These are phyloP conservation scores for Xylaria telfairii DNA, from an alignment of 495 filamentous ascomycete genomes.

Conservation along the genomic window DNA sequence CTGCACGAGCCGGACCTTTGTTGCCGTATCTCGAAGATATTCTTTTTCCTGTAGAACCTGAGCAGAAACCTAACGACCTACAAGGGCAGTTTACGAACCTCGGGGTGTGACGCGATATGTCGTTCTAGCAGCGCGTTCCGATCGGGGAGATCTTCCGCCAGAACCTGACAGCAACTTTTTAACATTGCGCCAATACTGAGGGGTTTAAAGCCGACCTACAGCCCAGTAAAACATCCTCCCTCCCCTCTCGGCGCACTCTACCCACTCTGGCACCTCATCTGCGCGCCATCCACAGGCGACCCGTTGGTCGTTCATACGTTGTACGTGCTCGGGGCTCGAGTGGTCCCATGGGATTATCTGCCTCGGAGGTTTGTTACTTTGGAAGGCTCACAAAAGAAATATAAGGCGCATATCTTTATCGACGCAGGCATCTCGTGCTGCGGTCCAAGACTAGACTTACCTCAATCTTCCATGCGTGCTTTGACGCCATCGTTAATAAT, in stretches of 20 bases:
- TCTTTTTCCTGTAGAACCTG: constrained; percentile 32
- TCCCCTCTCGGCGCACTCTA: constrained; percentile 35
- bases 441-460: constrained; percentile 24
- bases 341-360: constrained; percentile 51
- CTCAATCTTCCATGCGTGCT: constrained; percentile 39
- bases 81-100: constrained; percentile 27
- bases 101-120: constrained; percentile 34
- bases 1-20: constrained; percentile 35
- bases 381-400: not conserved
- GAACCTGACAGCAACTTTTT: constrained; percentile 26
- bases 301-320: constrained; percentile 48
- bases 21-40: constrained; percentile 41
- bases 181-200: constrained; percentile 15
- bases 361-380: constrained; percentile 2
- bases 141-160: constrained; percentile 37
- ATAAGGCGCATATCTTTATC: not conserved
- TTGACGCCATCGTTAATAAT: constrained; percentile 30
- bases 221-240: constrained; percentile 42
- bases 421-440: not conserved
- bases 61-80: constrained; percentile 14
- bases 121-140: constrained; percentile 32
- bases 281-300: constrained; percentile 48
- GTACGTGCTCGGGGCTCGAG: constrained; percentile 37
- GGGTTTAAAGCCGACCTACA: constrained; percentile 29
- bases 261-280: constrained; percentile 39